These are phyloP conservation scores for Zychaea mexicana DNA, from an alignment of 371 early-diverging fungal genomes.

Conservation along the genomic window DNA sequence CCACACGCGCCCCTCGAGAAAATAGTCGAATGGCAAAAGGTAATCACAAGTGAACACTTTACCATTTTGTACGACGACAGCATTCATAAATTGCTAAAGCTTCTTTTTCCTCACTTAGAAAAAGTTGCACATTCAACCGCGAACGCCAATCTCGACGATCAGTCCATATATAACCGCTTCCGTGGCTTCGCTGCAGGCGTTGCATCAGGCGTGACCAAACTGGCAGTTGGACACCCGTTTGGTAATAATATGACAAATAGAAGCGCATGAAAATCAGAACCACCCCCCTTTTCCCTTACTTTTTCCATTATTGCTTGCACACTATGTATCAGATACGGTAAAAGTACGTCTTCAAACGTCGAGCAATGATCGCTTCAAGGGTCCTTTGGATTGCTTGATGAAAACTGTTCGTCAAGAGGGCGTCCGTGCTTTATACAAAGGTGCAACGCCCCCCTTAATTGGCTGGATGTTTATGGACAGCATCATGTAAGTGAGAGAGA, in stretches of 20 bases:
- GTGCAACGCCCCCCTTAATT: conserved; percentile 90
- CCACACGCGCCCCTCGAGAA: too few relatives aligned
- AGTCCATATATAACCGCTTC: conserved; percentile 58
- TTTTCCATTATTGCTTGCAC: background rate
- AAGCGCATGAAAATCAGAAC: background rate
- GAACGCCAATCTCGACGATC: conserved; percentile 41
- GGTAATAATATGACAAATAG: conserved; percentile 40
- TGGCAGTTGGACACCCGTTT: conserved; percentile 83
- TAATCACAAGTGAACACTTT: background rate
- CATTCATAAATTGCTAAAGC: background rate
- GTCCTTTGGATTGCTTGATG: conserved; percentile 83
- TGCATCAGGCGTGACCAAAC: conserved; percentile 80
- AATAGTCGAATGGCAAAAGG: background rate
- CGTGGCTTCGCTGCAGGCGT: conserved; percentile 81
- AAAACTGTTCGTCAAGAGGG: conserved; percentile 80
- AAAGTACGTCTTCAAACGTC: conserved; percentile 83
- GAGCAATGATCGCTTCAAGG: conserved; percentile 81
- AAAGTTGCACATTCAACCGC: conserved; percentile 15
- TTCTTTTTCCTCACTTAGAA: background rate
- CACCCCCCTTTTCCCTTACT: background rate
- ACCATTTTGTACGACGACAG: too few relatives aligned
- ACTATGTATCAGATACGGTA: conserved; percentile 61
- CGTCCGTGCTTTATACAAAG: conserved; percentile 83
- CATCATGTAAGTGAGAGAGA: conserved; percentile 56
- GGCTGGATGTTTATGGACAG: conserved; percentile 95